Evolutionary conservation across 73 alveolate genomes (phyloP).

Genomic region (Effrenium voratum): DNA sequence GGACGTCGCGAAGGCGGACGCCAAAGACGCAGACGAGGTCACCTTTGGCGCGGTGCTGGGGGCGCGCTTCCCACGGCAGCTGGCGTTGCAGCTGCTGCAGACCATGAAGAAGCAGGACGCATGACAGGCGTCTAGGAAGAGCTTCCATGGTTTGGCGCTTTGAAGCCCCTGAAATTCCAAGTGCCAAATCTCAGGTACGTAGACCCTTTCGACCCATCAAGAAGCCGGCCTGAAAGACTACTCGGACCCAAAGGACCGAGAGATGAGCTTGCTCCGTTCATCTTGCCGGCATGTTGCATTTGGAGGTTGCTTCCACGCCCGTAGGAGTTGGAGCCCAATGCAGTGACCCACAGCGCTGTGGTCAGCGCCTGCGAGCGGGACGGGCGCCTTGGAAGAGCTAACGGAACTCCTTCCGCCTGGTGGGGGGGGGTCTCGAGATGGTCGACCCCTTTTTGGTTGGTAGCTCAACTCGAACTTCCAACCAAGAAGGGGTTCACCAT

Average conservation of each 20-base stretch:
- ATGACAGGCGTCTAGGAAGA: too few relatives aligned
- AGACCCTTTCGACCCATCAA: not conserved
- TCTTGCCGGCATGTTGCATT: not conserved
- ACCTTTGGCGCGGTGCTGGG: slow-evolving; percentile 87
- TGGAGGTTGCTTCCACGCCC: not conserved
- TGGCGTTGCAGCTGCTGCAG: slow-evolving; percentile 69
- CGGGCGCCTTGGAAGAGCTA: slow-evolving; percentile 39
- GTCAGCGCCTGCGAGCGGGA: slow-evolving; percentile 67
- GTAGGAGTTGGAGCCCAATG: slow-evolving; percentile 77
- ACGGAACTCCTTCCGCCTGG: too few relatives aligned
- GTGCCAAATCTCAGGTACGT: too few relatives aligned
- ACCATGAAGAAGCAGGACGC: not conserved
- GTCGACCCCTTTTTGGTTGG: too few relatives aligned
- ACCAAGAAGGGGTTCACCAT: too few relatives aligned
- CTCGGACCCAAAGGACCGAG: too few relatives aligned
- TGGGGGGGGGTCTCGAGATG: too few relatives aligned
- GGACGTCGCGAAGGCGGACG: too few relatives aligned
- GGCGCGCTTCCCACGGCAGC: slow-evolving; percentile 65
- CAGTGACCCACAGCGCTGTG: slow-evolving; percentile 74
- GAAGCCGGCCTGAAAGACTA: not conserved
- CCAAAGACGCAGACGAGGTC: not conserved
- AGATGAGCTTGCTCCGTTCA: not conserved
- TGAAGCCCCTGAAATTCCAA: not conserved
- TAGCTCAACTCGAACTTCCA: too few relatives aligned
- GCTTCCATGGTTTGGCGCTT: not conserved